A percentile compares a stretch with the other conserved stretches of the same genome.
Evolutionary conservation across 2,329 filamentous ascomycete species (phyloP).

Genomic region (Macroventuria anomochaeta): DNA sequence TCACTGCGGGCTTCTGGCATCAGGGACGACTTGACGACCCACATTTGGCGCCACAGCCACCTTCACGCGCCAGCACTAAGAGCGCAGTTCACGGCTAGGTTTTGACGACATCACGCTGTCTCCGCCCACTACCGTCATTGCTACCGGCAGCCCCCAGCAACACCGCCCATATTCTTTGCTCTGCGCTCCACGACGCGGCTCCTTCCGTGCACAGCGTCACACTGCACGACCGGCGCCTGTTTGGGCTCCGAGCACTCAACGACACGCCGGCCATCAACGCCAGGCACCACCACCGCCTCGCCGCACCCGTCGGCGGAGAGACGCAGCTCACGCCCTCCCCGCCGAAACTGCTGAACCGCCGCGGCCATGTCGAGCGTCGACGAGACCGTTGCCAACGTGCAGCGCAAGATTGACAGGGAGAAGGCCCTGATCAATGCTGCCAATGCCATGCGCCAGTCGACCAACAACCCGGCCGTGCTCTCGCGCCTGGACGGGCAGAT

Average conservation of each 20-base stretch:
- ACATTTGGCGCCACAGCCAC: conserved; percentile 31
- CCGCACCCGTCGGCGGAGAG: conserved; percentile 37
- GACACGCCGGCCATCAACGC: conserved; percentile 31
- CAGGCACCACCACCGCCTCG: conserved; percentile 35
- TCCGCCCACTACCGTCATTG: conserved; percentile 28
- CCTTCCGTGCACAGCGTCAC: conserved; percentile 15
- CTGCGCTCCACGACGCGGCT: conserved; percentile 16
- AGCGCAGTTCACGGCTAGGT: conserved; percentile 26
- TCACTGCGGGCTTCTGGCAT: conserved; percentile 28
- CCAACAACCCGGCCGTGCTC: conserved; percentile 89
- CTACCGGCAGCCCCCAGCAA: conserved; percentile 20
- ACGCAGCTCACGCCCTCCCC: conserved; percentile 31
- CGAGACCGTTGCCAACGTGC: conserved; percentile 76
- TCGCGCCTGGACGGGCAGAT: conserved; percentile 93
- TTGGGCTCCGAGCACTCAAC: conserved; percentile 32
- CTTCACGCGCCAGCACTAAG: conserved; percentile 30
- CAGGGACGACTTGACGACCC: conserved; percentile 14
- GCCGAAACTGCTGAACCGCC: conserved; percentile 23
- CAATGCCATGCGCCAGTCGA: conserved; percentile 93
- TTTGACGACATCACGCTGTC: conserved; percentile 36
- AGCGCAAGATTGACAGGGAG: conserved; percentile 97
- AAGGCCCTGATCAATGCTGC: conserved; percentile 93
- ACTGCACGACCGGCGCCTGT: conserved; percentile 28
- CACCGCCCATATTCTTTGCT: neutral
- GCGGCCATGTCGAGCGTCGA: conserved; percentile 65